Evolutionary conservation across 1,284 basidiomycete species (phyloP).

Genomic region (Ustilago bromivora): DNA sequence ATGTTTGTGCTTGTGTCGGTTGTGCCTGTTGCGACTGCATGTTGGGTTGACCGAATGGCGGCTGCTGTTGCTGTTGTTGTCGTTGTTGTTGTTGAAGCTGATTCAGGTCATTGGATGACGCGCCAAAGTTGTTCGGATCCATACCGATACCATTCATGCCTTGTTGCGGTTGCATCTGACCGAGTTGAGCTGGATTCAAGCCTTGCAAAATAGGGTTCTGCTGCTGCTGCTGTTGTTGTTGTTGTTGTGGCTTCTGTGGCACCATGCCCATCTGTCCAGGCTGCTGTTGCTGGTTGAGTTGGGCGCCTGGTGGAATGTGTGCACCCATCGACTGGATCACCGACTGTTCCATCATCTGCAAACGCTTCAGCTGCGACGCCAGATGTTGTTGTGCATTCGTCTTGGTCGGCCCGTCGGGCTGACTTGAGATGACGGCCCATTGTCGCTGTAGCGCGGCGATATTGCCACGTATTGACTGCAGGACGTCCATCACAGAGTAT

Average conservation of each 20-base stretch:
- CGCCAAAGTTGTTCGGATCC: slow-evolving; percentile 25
- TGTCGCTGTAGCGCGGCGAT: slow-evolving; percentile 62
- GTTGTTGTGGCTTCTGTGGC: slow-evolving; percentile 13
- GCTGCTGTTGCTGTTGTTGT: slow-evolving; percentile 24
- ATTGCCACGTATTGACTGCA: slow-evolving; percentile 57
- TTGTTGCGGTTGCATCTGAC: slow-evolving; percentile 30
- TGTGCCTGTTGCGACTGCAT: slow-evolving; percentile 40
- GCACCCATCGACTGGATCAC: slow-evolving; percentile 42
- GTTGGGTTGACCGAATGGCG: slow-evolving; percentile 17
- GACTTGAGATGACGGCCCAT: slow-evolving; percentile 58
- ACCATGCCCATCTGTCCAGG: slow-evolving; percentile 27
- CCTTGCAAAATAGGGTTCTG: slow-evolving; percentile 35
- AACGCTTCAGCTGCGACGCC: slow-evolving; percentile 55
- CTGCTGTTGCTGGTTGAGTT: slow-evolving; percentile 38
- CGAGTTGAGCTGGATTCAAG: slow-evolving; percentile 26
- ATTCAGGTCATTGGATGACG: slow-evolving; percentile 20
- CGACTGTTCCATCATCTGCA: slow-evolving; percentile 56
- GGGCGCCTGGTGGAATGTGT: slow-evolving; percentile 44
- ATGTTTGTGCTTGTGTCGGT: slow-evolving; percentile 26
- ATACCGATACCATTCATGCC: slow-evolving; percentile 25
- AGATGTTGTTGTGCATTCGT: slow-evolving; percentile 57
- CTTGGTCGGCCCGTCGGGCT: slow-evolving; percentile 61
- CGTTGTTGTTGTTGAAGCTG: slow-evolving; percentile 19
- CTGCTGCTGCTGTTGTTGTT: slow-evolving; percentile 16
- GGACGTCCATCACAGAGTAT: slow-evolving; percentile 9